Conservation (phyloP, 805 yeast genomes). For the Tanozyma kutaoensis region DNA sequence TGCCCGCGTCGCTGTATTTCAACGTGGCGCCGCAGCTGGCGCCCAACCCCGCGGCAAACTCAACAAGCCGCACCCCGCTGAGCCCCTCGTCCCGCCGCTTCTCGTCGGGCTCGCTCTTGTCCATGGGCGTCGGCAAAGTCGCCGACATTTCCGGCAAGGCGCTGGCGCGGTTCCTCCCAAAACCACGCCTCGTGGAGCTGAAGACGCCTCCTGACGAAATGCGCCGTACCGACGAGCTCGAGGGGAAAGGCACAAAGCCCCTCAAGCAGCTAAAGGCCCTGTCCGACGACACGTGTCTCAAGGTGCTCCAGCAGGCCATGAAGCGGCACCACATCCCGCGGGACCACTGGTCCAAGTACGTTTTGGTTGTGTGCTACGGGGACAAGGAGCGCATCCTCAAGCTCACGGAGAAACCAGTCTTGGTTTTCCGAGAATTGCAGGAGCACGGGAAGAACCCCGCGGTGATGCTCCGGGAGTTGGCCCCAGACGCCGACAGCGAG, state of each 20-base stretch:
- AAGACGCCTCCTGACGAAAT: no score
- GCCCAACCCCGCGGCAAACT: no score
- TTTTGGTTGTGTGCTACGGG: conserved; percentile 79
- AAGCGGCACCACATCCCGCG: conserved; percentile 65
- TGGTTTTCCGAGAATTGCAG: conserved; percentile 70
- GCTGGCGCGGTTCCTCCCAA: conserved; percentile 2
- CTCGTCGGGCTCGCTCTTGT: conserved; percentile 22
- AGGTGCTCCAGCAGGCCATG: conserved; percentile 80
- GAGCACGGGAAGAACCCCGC: conserved; percentile 83
- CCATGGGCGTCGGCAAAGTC: conserved; percentile 29
- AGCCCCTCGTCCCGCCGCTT: conserved; percentile 17
- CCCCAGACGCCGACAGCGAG: no score
- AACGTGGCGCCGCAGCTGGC: no score
- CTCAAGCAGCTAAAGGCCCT: conserved; percentile 75
- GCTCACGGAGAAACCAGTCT: conserved; percentile 79
- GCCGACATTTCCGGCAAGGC: conserved; percentile 6
- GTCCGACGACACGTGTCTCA: conserved; percentile 83
- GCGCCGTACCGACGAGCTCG: conserved; percentile 4
- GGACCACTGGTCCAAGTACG: conserved; percentile 81
- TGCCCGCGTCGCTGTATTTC: no score
- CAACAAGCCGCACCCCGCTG: conserved; percentile 11
- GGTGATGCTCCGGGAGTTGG: conserved; percentile 68
- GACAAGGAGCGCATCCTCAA: conserved; percentile 79
- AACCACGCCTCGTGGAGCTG: conserved; percentile 6
- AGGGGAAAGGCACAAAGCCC: conserved; percentile 24